phyloP scores from a whole-genome alignment of 208 protist species.

The Acanthamoeba lenticulata region DNA sequence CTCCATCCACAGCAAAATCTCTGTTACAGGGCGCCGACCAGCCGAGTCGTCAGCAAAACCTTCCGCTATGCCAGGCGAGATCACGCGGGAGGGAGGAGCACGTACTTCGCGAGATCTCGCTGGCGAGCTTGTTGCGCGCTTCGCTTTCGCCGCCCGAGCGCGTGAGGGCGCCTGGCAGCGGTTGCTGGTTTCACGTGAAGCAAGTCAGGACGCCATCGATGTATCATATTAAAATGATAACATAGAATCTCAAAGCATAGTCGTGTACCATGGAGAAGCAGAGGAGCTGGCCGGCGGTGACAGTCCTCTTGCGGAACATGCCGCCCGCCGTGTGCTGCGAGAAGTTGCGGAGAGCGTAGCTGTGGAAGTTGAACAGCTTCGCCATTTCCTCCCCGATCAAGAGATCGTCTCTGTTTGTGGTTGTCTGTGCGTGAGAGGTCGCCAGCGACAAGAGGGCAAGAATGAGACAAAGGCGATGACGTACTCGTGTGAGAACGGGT shows the following conservation, averaged over 20 bases:
- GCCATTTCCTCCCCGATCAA: background rate
- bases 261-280: conserved; percentile 6
- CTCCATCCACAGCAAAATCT: conserved; percentile 45
- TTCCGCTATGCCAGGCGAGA: too few species aligned
- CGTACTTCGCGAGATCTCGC: background rate
- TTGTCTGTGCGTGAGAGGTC: background rate
- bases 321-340: background rate
- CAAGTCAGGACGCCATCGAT: too few species aligned
- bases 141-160: background rate
- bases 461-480: background rate
- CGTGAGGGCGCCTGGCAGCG: background rate
- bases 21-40: background rate
- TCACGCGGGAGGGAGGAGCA: background rate
- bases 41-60: too few species aligned
- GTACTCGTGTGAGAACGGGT: conserved; percentile 4
- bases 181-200: background rate
- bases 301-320: background rate
- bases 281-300: background rate
- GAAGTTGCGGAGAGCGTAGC: background rate
- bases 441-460: background rate
- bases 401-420: background rate
- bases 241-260: background rate
- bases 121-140: background rate
- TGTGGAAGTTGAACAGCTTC: conserved; percentile 19
- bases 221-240: too few species aligned